phyloP scores from a whole-genome alignment of 768 basidiomycete genomes.

The Termitomyces sp. region DNA sequence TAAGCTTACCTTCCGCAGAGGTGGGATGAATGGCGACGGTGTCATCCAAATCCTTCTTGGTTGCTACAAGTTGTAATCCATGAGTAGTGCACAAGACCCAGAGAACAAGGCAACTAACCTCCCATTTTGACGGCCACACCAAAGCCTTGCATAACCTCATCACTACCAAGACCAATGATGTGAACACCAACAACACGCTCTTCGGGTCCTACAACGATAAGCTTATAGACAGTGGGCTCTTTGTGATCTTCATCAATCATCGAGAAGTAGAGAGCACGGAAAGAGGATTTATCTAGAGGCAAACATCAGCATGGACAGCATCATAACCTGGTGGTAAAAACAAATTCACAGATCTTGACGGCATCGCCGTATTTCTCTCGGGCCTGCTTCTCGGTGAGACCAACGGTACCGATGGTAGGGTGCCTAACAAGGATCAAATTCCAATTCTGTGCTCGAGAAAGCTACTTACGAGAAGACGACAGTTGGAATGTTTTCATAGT shows the following conservation, averaged over 20 bases:
- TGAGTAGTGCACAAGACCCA: constrained; percentile 1
- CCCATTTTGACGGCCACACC: constrained; percentile 98
- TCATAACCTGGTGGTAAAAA: neutral
- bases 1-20: constrained; percentile 66
- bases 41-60: constrained; percentile 80
- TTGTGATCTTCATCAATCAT: constrained; percentile 90
- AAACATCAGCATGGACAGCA: neutral
- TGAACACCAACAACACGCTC: constrained; percentile 97
- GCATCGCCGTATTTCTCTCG: constrained; percentile 82
- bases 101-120: constrained; percentile 29
- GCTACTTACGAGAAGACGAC: constrained; percentile 92
- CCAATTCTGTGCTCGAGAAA: constrained; percentile 3
- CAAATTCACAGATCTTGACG: constrained; percentile 88
- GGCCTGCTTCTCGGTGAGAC: constrained; percentile 91
- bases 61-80: constrained; percentile 39
- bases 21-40: constrained; percentile 94
- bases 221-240: constrained; percentile 93
- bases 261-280: constrained; percentile 88
- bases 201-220: constrained; percentile 82
- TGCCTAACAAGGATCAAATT: constrained; percentile 51
- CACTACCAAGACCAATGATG: constrained; percentile 87
- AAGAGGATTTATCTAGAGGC: constrained; percentile 67
- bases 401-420: constrained; percentile 93
- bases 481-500: constrained; percentile 87
- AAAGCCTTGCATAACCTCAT: constrained; percentile 96